These are phyloP conservation scores for Talaromyces proteolyticus DNA, from an alignment of 495 filamentous ascomycete genomes.

Conservation along the genomic window DNA sequence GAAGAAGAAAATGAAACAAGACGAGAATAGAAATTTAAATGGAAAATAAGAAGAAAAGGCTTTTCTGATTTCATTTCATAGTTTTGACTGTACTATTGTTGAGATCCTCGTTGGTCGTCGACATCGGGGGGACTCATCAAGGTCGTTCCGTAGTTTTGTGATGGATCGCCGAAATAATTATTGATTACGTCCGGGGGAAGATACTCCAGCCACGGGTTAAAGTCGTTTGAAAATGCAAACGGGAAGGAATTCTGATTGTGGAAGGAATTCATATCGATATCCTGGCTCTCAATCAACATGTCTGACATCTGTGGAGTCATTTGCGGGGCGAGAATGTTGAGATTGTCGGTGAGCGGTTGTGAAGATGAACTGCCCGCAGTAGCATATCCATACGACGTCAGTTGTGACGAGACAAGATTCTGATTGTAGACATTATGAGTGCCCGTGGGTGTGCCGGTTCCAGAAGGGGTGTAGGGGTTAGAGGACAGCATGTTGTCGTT, in stretches of 20 bases:
- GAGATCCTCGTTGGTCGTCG: constrained; percentile 3
- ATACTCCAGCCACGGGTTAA: constrained; percentile 65
- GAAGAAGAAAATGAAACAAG: neutral
- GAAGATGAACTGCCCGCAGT: neutral
- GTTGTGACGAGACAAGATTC: constrained; percentile 29
- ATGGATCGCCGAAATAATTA: constrained; percentile 43
- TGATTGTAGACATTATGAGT: constrained; percentile 40
- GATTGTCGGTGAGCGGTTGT: neutral
- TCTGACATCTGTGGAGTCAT: constrained; percentile 17
- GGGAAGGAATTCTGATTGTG: constrained; percentile 35
- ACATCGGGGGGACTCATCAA: neutral
- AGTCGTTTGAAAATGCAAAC: constrained; percentile 44
- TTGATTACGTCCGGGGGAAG: constrained; percentile 58
- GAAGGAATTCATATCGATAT: constrained; percentile 55
- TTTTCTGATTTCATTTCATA: too few relatives aligned
- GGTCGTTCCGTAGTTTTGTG: constrained; percentile 17
- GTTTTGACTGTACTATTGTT: constrained; percentile 1
- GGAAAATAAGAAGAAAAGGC: neutral
- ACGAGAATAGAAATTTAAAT: constrained; percentile 8
- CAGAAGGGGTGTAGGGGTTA: constrained; percentile 7
- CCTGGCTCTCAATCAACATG: constrained; percentile 67
- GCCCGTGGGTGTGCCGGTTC: constrained; percentile 23
- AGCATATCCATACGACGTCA: neutral
- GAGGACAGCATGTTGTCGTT: neutral
- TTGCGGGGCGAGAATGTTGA: neutral